Conservation (phyloP, 345 rosid genomes). For the Syzygium jambos region DNA sequence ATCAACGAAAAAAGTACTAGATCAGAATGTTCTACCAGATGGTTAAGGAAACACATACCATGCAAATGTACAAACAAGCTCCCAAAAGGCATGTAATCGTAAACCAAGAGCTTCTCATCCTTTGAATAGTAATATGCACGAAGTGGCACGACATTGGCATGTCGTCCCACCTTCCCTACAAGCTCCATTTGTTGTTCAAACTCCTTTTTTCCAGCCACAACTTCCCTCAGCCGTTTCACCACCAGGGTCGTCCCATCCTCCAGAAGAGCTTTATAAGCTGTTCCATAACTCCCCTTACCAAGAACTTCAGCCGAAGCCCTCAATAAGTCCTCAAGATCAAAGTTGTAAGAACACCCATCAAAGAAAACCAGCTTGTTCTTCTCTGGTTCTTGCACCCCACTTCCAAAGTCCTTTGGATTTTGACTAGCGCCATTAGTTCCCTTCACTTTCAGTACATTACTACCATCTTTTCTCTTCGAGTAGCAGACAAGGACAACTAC, state of each 20-base stretch:
- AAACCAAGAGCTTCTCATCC: constrained; percentile 59
- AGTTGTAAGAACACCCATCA: constrained; percentile 47
- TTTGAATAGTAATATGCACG: constrained; percentile 51
- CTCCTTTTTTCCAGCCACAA: constrained; percentile 56
- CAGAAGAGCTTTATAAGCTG: constrained; percentile 68
- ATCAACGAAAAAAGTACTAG: not conserved
- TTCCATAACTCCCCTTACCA: constrained; percentile 79
- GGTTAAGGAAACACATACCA: constrained; percentile 16
- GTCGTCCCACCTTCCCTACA: constrained; percentile 44
- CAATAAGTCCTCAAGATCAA: constrained; percentile 77
- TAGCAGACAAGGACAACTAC: constrained; percentile 24
- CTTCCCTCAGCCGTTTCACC: constrained; percentile 80
- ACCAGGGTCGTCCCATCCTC: constrained; percentile 75
- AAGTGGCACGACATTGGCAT: constrained; percentile 46
- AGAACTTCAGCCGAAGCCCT: constrained; percentile 92
- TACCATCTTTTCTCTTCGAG: constrained; percentile 25
- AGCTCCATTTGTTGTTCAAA: constrained; percentile 79
- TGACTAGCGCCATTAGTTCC: constrained; percentile 21
- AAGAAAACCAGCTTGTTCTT: constrained; percentile 76
- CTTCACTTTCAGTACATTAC: constrained; percentile 22
- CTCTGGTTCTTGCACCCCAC: constrained; percentile 86
- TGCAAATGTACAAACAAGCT: constrained; percentile 65
- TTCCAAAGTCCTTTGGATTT: constrained; percentile 58
- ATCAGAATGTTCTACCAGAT: not conserved
- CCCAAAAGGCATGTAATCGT: constrained; percentile 47